Conservation (phyloP, 1,139 yeast genomes). For the Yamadazyma taylorii region DNA sequence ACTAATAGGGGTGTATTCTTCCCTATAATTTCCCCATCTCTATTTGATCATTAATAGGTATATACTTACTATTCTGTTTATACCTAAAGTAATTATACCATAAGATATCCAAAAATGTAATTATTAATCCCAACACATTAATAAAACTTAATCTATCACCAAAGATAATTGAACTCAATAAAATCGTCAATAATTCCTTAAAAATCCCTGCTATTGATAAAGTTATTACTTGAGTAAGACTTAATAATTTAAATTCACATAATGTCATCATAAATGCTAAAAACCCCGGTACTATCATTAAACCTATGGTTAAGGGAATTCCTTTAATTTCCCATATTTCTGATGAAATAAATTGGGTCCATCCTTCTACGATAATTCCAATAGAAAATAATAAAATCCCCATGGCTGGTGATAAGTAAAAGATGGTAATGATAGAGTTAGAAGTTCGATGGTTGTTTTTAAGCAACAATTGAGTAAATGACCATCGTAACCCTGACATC, state of each 20-base stretch:
- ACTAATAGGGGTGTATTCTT: not conserved
- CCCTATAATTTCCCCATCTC: constrained; percentile 14
- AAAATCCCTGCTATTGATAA: constrained; percentile 89
- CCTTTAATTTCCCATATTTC: constrained; percentile 67
- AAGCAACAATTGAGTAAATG: constrained; percentile 80
- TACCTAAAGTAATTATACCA: constrained; percentile 76
- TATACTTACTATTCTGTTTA: constrained; percentile 23
- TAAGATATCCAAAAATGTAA: constrained; percentile 75
- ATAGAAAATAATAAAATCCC: constrained; percentile 56
- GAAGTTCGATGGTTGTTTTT: constrained; percentile 57
- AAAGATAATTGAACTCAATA: constrained; percentile 67
- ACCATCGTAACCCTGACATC: constrained; percentile 92
- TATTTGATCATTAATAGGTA: constrained; percentile 8
- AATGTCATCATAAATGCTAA: constrained; percentile 89
- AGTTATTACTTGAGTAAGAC: constrained; percentile 82
- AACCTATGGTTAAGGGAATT: constrained; percentile 47
- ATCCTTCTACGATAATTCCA: constrained; percentile 69
- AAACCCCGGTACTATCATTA: constrained; percentile 78
- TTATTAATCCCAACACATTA: constrained; percentile 71
- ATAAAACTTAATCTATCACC: constrained; percentile 68
- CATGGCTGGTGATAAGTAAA: constrained; percentile 86
- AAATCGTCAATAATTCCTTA: constrained; percentile 83
- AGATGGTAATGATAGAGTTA: constrained; percentile 81
- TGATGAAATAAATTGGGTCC: constrained; percentile 49
- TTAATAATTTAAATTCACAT: constrained; percentile 80